Evolutionary conservation across 148 eudicot genomes (phyloP).

Genomic region (Camellia japonica): DNA sequence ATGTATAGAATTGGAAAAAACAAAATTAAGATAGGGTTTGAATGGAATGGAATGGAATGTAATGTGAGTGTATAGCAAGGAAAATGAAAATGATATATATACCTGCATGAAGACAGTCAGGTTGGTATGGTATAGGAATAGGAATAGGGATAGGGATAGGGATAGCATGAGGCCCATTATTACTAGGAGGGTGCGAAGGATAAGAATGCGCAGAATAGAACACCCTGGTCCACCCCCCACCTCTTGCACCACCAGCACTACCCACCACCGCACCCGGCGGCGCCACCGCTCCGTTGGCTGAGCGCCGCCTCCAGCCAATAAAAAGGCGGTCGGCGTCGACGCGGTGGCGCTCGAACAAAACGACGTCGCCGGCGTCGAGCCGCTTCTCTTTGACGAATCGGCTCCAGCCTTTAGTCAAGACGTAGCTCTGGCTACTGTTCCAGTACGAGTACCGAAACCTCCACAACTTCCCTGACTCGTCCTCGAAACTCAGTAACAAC

Average conservation of each 20-base stretch:
- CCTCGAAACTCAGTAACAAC: slow-evolving; percentile 49
- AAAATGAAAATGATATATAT: background rate
- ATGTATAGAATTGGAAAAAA: slow-evolving; percentile 9
- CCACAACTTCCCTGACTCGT: slow-evolving; percentile 55
- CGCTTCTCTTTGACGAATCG: slow-evolving; percentile 82
- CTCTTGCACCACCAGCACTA: slow-evolving; percentile 5
- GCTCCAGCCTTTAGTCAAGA: slow-evolving; percentile 93
- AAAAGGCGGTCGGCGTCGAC: slow-evolving; percentile 46
- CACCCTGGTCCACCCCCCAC: slow-evolving; percentile 23
- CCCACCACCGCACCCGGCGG: slow-evolving; percentile 12
- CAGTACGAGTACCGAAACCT: slow-evolving; percentile 83
- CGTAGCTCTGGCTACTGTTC: slow-evolving; percentile 96
- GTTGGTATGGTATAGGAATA: slow-evolving; percentile 33
- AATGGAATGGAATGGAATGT: background rate
- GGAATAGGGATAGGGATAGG: too few species aligned
- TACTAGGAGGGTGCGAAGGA: slow-evolving; percentile 19
- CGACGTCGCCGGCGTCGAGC: slow-evolving; percentile 82
- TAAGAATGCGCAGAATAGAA: slow-evolving; percentile 30
- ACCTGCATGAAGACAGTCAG: slow-evolving; percentile 53
- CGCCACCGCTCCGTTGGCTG: slow-evolving; percentile 20
- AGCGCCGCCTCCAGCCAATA: slow-evolving; percentile 52
- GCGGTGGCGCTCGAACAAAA: slow-evolving; percentile 60
- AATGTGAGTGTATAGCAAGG: background rate
- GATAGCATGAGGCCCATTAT: slow-evolving; percentile 7
- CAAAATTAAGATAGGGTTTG: slow-evolving; percentile 1